These are phyloP conservation scores for Sporormia fimetaria DNA, from an alignment of 495 filamentous ascomycete species.

Conservation along the genomic window DNA sequence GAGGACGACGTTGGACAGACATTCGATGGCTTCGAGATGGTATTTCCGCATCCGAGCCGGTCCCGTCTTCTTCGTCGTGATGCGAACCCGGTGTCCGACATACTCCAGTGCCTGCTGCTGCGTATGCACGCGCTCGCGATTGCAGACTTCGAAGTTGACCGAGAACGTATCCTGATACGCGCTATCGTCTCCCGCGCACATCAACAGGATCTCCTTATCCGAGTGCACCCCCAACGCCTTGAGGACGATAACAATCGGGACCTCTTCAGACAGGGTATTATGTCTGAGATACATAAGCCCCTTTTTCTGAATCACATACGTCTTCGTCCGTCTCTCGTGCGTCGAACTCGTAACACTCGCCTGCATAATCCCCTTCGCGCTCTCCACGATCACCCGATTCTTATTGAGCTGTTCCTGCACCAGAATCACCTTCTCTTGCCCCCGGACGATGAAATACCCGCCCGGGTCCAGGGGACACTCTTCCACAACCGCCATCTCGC, in stretches of 20 bases:
- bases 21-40: conserved; percentile 81
- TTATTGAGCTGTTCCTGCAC: conserved; percentile 98
- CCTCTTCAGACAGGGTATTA: conserved; percentile 81
- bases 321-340: conserved; percentile 93
- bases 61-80: conserved; percentile 52
- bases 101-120: conserved; percentile 93
- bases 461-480: conserved; percentile 95
- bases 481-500: conserved; percentile 73
- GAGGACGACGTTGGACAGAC: conserved; percentile 78
- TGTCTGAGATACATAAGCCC: conserved; percentile 80
- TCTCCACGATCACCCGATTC: conserved; percentile 95
- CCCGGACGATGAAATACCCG: conserved; percentile 84
- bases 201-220: conserved; percentile 82
- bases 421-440: conserved; percentile 91
- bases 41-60: conserved; percentile 51
- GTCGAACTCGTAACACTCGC: conserved; percentile 89
- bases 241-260: conserved; percentile 82
- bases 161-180: conserved; percentile 86
- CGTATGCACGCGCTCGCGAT: conserved; percentile 68
- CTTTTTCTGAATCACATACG: conserved; percentile 85
- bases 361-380: conserved; percentile 82
- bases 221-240: conserved; percentile 91
- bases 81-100: conserved; percentile 73
- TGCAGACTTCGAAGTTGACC: conserved; percentile 85
- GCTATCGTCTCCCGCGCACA: conserved; percentile 73